Conservation (phyloP, 192 early-diverging fungal species). For the Lobosporangium transversale region DNA sequence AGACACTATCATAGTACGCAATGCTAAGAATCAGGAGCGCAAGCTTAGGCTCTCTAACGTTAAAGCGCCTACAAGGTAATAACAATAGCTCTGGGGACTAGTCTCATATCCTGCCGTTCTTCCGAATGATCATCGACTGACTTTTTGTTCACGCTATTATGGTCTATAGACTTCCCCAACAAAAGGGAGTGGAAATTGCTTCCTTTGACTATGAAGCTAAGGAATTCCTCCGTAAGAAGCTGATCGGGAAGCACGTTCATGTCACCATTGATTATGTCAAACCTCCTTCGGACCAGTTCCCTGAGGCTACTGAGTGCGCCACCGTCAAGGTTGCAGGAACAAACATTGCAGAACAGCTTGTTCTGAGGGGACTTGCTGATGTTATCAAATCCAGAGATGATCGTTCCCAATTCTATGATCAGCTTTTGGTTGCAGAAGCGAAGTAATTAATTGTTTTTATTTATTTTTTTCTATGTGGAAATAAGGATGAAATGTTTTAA, state of each 20-base stretch:
- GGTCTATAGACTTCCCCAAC: conserved; percentile 32
- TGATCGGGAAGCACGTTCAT: conserved; percentile 86
- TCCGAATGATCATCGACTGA: no score
- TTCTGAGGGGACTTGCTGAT: conserved; percentile 76
- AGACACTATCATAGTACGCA: conserved; percentile 62
- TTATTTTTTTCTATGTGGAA: neutral
- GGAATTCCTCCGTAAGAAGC: conserved; percentile 86
- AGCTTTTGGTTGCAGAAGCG: conserved; percentile 83
- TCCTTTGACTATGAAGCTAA: conserved; percentile 89
- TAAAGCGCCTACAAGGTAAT: conserved; percentile 43
- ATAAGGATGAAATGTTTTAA: neutral
- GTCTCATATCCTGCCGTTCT: no score
- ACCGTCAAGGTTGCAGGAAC: conserved; percentile 75
- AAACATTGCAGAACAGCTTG: conserved; percentile 69
- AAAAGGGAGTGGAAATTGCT: conserved; percentile 76
- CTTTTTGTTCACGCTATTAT: neutral
- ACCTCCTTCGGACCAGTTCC: conserved; percentile 85
- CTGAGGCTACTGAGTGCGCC: conserved; percentile 86
- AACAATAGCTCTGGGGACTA: no score
- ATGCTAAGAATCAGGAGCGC: conserved; percentile 48
- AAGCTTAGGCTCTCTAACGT: conserved; percentile 45
- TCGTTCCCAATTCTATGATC: conserved; percentile 88
- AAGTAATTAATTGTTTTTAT: conserved; percentile 39
- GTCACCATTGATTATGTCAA: conserved; percentile 86
- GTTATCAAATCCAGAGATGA: conserved; percentile 90